Conservation (phyloP, 805 yeast genomes). For the Candida nitratophila region DNA sequence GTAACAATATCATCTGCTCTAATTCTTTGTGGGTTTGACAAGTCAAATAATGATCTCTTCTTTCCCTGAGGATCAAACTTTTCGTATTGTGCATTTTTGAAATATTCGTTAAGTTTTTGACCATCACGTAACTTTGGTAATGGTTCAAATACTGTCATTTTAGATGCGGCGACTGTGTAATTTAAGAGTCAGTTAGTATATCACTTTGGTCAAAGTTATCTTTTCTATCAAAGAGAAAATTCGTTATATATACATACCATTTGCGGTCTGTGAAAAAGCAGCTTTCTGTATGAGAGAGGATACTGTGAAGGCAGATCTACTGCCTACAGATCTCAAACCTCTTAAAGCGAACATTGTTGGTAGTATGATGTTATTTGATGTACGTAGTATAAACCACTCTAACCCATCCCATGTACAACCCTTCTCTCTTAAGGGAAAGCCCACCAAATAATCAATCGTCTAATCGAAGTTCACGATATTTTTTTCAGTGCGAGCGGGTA, state of each 20-base stretch:
- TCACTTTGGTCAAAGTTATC: no score
- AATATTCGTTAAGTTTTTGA: conserved; percentile 33
- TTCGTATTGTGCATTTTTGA: conserved; percentile 43
- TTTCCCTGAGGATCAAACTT: conserved; percentile 68
- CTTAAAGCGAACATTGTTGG: not conserved
- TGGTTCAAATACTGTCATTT: conserved; percentile 39
- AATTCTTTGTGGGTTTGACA: conserved; percentile 39
- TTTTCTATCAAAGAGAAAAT: not conserved
- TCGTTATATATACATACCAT: not conserved
- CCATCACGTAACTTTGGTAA: conserved; percentile 44
- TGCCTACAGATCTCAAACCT: not conserved
- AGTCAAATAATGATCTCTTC: conserved; percentile 50
- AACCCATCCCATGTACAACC: no score
- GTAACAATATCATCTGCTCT: conserved; percentile 80
- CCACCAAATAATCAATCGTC: no score
- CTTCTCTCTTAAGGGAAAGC: no score
- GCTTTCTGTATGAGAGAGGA: not conserved
- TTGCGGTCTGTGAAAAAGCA: not conserved
- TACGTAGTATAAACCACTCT: no score
- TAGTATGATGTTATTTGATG: no score
- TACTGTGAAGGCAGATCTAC: not conserved
- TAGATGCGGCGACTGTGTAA: conserved; percentile 1
- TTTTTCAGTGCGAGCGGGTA: no score
- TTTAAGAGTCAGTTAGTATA: no score
- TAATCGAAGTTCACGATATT: no score